Evolutionary conservation across 257 asterid genomes (phyloP).

Genomic region (Ehretia macrophylla): DNA sequence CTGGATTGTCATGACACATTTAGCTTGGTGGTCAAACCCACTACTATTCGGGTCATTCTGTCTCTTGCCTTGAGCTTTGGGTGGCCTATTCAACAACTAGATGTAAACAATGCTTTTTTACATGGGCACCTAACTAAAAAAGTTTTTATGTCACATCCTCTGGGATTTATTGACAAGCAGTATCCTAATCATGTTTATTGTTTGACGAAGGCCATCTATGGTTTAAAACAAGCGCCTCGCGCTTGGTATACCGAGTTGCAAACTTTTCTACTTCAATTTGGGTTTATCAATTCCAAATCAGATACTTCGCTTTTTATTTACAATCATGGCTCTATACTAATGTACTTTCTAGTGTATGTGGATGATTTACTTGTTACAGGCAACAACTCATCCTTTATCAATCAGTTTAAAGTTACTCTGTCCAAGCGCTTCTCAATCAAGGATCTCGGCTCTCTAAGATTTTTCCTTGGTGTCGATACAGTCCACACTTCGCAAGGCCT

Average conservation of each 20-base stretch:
- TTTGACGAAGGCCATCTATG: slow-evolving; percentile 2
- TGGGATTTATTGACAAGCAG: not conserved
- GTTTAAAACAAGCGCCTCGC: not conserved
- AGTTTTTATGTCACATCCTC: not conserved
- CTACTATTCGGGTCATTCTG: not conserved
- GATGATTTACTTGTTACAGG: not conserved
- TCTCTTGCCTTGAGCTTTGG: not conserved
- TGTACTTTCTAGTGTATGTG: not conserved
- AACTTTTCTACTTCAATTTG: not conserved
- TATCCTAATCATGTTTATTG: slow-evolving; percentile 5
- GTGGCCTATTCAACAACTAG: no score
- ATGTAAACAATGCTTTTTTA: no score
- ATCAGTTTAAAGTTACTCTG: not conserved
- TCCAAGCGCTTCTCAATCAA: not conserved
- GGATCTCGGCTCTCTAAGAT: not conserved
- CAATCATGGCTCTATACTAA: not conserved
- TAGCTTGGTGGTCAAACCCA: not conserved
- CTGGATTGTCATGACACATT: no score
- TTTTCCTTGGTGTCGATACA: not conserved
- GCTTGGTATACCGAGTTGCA: not conserved
- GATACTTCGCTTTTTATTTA: not conserved
- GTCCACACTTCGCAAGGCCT: not conserved
- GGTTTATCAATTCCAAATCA: not conserved
- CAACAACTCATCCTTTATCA: not conserved
- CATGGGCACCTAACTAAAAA: not conserved